phyloP scores from a whole-genome alignment of 2,329 filamentous ascomycete genomes.

The Cytospora paraplurivora region DNA sequence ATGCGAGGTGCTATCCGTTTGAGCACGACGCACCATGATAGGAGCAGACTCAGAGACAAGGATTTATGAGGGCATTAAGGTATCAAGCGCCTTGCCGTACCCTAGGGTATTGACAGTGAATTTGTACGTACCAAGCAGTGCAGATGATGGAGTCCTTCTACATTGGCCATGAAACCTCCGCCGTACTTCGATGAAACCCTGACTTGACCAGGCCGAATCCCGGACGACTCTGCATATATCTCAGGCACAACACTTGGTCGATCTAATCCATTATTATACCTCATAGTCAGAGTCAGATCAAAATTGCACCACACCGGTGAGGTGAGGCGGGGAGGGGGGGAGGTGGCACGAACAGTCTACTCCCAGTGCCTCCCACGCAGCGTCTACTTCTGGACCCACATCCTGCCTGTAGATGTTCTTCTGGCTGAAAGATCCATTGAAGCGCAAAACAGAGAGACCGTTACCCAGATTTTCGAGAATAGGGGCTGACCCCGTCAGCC shows the following conservation, averaged over 20 bases:
- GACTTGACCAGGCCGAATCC: slow-evolving; percentile 51
- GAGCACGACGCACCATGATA: not conserved
- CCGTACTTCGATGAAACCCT: slow-evolving; percentile 53
- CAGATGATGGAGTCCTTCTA: slow-evolving; percentile 51
- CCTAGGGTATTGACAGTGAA: not conserved
- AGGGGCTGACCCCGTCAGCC: slow-evolving; percentile 34
- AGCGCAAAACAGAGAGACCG: slow-evolving; percentile 41
- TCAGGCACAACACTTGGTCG: slow-evolving; percentile 1
- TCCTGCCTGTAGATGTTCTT: slow-evolving; percentile 55
- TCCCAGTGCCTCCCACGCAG: slow-evolving; percentile 50
- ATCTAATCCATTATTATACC: not conserved
- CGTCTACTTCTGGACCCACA: slow-evolving; percentile 56
- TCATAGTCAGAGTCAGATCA: not conserved
- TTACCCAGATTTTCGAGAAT: slow-evolving; percentile 40
- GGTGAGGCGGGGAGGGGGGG: not conserved
- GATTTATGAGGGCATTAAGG: not conserved
- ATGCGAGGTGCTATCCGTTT: no score
- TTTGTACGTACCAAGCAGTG: slow-evolving; percentile 50
- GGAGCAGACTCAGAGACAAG: not conserved
- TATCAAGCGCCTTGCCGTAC: accelerated
- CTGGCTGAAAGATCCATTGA: slow-evolving; percentile 60
- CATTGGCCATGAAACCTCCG: slow-evolving; percentile 52
- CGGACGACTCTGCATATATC: slow-evolving; percentile 33
- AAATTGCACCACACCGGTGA: not conserved
- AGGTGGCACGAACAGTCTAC: slow-evolving; percentile 37